Evolutionary conservation across 2,329 filamentous ascomycete genomes (phyloP).

Genomic region (Fusarium albidum): DNA sequence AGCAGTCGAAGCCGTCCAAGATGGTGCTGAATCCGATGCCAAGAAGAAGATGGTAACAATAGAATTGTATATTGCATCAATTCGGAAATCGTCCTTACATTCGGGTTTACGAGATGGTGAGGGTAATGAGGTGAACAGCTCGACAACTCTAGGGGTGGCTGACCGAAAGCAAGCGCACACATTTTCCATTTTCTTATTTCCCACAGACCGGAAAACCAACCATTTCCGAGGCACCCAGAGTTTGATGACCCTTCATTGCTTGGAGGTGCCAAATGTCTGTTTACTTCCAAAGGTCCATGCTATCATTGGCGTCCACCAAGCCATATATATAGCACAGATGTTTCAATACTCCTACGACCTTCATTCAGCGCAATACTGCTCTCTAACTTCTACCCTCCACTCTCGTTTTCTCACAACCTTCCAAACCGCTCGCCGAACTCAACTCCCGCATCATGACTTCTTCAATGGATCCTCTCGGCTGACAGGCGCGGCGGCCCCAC

Average conservation of each 20-base stretch:
- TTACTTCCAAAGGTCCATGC: too few species aligned
- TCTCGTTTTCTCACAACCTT: not conserved
- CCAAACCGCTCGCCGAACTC: not conserved
- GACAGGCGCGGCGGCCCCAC: constrained; percentile 22
- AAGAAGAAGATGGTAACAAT: not conserved
- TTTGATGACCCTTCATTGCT: constrained; percentile 2
- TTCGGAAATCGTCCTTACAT: not conserved
- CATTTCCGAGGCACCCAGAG: not conserved
- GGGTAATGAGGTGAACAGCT: not conserved
- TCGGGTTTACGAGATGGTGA: not conserved
- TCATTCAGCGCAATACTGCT: not conserved
- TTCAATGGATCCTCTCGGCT: constrained; percentile 13
- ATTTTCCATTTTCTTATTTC: not conserved
- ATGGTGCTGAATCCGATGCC: not conserved
- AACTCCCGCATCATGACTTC: not conserved
- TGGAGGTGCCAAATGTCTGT: constrained; percentile 1
- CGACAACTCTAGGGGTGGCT: constrained; percentile 13
- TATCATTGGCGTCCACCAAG: too few species aligned
- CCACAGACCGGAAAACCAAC: not conserved
- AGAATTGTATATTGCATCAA: not conserved
- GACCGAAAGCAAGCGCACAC: constrained; percentile 2
- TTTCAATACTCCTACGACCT: too few species aligned
- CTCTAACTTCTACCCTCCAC: not conserved
- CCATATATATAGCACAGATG: too few species aligned
- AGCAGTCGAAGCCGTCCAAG: constrained; percentile 1